phyloP scores from a whole-genome alignment of 352 stramenopile species.

The Globisporangium splendens region DNA sequence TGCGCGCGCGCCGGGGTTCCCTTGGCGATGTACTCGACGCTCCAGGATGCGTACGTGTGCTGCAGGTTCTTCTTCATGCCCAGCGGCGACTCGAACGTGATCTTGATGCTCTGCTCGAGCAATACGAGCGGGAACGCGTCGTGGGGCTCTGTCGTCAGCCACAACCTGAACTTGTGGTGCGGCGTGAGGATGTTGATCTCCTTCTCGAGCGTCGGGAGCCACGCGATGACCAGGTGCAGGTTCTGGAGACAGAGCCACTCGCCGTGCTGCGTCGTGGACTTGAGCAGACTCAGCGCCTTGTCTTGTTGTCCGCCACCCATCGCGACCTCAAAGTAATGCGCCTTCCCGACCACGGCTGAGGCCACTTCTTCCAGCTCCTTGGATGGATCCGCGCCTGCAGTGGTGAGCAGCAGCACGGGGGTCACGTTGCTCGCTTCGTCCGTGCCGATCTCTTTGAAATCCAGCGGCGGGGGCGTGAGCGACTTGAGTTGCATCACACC shows the following conservation, averaged over 20 bases:
- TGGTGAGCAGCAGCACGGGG: conserved; percentile 91
- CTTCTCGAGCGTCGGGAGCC: conserved; percentile 92
- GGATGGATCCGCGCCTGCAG: conserved; percentile 90
- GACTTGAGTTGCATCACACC: conserved; percentile 85
- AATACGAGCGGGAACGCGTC: conserved; percentile 89
- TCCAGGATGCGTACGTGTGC: conserved; percentile 89
- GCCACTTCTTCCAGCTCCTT: conserved; percentile 93
- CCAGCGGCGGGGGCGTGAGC: conserved; percentile 75
- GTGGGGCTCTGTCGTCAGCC: conserved; percentile 93
- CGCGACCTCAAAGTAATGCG: conserved; percentile 91
- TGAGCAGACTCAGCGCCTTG: conserved; percentile 83
- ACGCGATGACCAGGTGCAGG: conserved; percentile 92
- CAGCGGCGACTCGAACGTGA: conserved; percentile 94
- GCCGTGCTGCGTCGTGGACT: conserved; percentile 69
- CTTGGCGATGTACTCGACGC: conserved; percentile 62
- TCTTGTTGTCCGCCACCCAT: conserved; percentile 95
- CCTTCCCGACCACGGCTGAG: conserved; percentile 69
- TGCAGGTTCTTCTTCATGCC: conserved; percentile 96
- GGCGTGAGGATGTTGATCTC: conserved; percentile 67
- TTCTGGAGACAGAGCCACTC: conserved; percentile 97
- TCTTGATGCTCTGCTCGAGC: conserved; percentile 92
- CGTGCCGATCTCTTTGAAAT: conserved; percentile 64
- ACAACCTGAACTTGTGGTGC: conserved; percentile 91
- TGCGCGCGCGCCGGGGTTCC: conserved; percentile 44
- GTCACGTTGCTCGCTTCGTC: conserved; percentile 73